A percentile compares a stretch with the other conserved stretches of the same genome.
Evolutionary conservation across 768 basidiomycete species (phyloP).

Genomic region (Auricularia sp.): DNA sequence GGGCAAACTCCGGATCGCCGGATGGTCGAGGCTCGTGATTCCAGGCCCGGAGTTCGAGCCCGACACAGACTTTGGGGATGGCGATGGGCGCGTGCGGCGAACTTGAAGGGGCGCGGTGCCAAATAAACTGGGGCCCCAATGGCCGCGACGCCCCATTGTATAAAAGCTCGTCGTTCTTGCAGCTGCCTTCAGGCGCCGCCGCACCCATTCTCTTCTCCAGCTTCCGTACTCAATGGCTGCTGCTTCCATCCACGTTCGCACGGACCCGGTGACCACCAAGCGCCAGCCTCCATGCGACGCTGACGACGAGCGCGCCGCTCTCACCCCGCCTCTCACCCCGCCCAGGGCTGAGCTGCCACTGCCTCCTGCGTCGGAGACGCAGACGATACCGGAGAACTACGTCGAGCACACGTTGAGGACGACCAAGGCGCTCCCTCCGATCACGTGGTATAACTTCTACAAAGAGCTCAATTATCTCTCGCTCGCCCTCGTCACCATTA

Average conservation of each 20-base stretch:
- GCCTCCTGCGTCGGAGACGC: not conserved
- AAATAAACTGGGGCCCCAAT: too few relatives aligned
- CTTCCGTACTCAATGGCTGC: too few relatives aligned
- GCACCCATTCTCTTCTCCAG: too few relatives aligned
- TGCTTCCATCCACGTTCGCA: not conserved
- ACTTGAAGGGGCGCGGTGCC: too few relatives aligned
- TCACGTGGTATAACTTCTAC: slow-evolving; percentile 47
- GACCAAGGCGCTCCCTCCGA: slow-evolving; percentile 56
- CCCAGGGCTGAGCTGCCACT: not conserved
- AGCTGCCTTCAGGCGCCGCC: too few relatives aligned
- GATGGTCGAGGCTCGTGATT: too few relatives aligned
- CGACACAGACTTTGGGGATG: too few relatives aligned
- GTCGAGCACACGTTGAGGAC: slow-evolving; percentile 64
- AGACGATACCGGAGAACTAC: slow-evolving; percentile 65
- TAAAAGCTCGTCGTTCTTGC: too few relatives aligned
- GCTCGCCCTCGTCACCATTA: slow-evolving; percentile 58
- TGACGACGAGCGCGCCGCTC: slow-evolving; percentile 8
- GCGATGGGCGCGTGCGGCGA: too few relatives aligned
- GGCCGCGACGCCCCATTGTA: too few relatives aligned
- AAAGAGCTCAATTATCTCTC: slow-evolving; percentile 71
- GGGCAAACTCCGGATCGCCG: too few relatives aligned
- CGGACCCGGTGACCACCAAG: not conserved
- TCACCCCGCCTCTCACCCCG: not conserved
- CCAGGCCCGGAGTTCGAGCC: too few relatives aligned
- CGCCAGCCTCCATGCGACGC: not conserved